Evolutionary conservation across 1,284 basidiomycete genomes (phyloP), one percentile per base, ranked within the genome.

Genomic region (Heterobasidion irregulare): DNA sequence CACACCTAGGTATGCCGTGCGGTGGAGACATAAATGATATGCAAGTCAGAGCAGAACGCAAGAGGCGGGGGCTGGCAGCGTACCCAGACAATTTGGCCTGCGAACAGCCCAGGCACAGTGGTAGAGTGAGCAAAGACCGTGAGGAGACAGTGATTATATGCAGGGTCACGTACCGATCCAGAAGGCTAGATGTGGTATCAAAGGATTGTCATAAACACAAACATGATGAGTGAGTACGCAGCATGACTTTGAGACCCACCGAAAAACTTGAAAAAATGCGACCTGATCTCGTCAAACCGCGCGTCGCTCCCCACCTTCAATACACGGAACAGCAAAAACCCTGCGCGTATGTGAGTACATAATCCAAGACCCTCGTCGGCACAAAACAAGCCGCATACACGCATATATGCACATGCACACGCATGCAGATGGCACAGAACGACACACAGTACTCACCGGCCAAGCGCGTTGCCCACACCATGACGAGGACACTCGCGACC

Each of bases 321-420:
- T 3, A 89, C 84, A 15, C 84, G 78, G 67, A 81, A 83, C 15
- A 87, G 72, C 8, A 86, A 70, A 67, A 86, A 86, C 0, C 79
- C 83, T 78, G 58, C 52, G 52, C 26, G 53, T 26, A 55, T 34
- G 54, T 44, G 38, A 47, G 12, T 19, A 10, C 46, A 50, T 10
- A 41, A 8, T 10, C 7, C 15, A 16, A 44, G 5, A 47, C 12
- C 36, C 32, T 38, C 9, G 26, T 26, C 4, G 26, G 4, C 26
- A 26, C 26, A 26, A 5, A 26, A 1, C 4, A 26, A 26, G 26
- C 26, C 26, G 26, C 26, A 26, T 26, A 26, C 26, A 26, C 26
- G 26, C 26, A 26, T 26, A 26, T 26, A 26, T 26, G 26, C 26
- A 26, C 26, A 16, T 15, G 7, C 2, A 18, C 10, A 32, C 32